A percentile compares a stretch with the other conserved stretches of the same genome.
phyloP scores from a whole-genome alignment of 305 asterid genomes.

The Fraxinus albicans region DNA sequence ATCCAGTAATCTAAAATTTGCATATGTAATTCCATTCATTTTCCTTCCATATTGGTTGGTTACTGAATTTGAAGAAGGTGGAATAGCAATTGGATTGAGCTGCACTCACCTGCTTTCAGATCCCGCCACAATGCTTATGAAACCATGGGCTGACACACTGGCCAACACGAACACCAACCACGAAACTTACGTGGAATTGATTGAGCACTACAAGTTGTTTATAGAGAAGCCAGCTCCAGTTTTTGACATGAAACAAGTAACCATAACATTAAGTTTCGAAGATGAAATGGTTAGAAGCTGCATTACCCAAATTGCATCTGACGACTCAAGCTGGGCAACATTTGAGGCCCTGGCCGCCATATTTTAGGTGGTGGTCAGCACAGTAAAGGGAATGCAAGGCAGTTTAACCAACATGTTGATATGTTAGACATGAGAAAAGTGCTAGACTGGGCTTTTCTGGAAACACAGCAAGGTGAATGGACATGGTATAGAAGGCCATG shows the following conservation, averaged over 20 bases:
- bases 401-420: conserved; percentile 32
- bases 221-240: conserved; percentile 14
- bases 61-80: conserved; percentile 57
- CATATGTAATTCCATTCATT: background rate
- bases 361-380: conserved; percentile 47
- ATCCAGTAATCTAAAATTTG: background rate
- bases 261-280: conserved; percentile 37
- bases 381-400: conserved; percentile 26
- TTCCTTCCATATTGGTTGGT: conserved; percentile 24
- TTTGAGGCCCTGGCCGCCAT: conserved; percentile 48
- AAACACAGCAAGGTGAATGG: conserved; percentile 34
- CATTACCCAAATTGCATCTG: conserved; percentile 12
- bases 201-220: conserved; percentile 38
- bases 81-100: conserved; percentile 59
- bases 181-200: conserved; percentile 16
- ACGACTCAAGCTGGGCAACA: conserved; percentile 22
- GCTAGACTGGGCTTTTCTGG: conserved; percentile 44
- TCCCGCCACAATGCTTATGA: conserved; percentile 50
- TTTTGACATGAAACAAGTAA: conserved; percentile 20
- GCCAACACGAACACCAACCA: conserved; percentile 1
- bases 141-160: conserved; percentile 55
- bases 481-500: conserved; percentile 19
- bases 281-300: conserved; percentile 39
- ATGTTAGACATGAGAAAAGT: conserved; percentile 38
- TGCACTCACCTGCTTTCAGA: conserved; percentile 54